These are phyloP conservation scores for Fusarium sp. DNA, from an alignment of 2,329 filamentous ascomycete species.

Conservation along the genomic window DNA sequence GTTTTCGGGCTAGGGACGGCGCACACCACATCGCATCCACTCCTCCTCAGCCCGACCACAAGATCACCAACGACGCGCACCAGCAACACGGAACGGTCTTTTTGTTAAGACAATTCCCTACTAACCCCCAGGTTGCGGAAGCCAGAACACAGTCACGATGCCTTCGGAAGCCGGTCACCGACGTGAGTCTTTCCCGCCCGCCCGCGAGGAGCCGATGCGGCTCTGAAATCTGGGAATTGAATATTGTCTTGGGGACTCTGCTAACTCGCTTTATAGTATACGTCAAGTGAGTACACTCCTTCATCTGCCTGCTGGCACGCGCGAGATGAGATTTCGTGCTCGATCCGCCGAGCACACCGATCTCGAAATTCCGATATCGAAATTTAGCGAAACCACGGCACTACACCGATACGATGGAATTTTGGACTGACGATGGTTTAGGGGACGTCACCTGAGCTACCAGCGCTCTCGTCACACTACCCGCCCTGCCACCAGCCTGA, in stretches of 20 bases:
- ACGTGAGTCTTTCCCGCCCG: constrained; percentile 71
- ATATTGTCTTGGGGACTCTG: constrained; percentile 28
- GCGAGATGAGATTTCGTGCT: constrained; percentile 27
- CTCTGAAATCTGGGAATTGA: constrained; percentile 32
- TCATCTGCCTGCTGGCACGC: constrained; percentile 18
- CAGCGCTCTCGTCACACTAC: constrained; percentile 93
- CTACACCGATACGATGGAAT: constrained; percentile 38
- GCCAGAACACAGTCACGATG: constrained; percentile 75
- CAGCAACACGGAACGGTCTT: constrained; percentile 58
- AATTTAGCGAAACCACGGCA: constrained; percentile 39
- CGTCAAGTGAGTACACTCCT: constrained; percentile 79
- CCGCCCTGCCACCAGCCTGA: constrained; percentile 90
- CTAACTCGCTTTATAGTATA: constrained; percentile 73
- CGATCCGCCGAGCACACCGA: constrained; percentile 26
- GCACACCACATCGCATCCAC: constrained; percentile 54
- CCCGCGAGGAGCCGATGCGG: constrained; percentile 23
- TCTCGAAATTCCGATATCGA: constrained; percentile 40
- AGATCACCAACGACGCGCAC: constrained; percentile 58
- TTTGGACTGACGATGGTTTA: constrained; percentile 56
- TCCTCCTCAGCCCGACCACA: constrained; percentile 50
- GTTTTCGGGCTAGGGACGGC: constrained; percentile 48
- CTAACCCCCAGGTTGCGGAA: constrained; percentile 58
- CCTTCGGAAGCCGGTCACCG: constrained; percentile 89
- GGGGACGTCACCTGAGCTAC: constrained; percentile 98
- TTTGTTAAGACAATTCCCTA: constrained; percentile 59